These are phyloP conservation scores for Cercospora citrullina DNA, from an alignment of 2,329 filamentous ascomycete species.

Conservation along the genomic window DNA sequence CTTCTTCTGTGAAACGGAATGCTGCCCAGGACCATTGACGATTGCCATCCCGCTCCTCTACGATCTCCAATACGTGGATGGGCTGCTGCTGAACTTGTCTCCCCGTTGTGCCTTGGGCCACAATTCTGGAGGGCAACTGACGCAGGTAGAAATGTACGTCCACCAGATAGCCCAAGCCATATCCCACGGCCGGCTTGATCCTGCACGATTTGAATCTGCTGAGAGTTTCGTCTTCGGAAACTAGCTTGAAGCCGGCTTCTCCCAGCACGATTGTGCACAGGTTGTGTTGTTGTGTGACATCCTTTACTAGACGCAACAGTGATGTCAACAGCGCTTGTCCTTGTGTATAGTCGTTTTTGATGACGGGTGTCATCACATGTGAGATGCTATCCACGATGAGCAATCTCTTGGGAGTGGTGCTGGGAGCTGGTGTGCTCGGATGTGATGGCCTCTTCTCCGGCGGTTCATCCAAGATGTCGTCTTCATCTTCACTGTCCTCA, in stretches of 20 bases:
- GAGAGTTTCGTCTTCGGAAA: slow-evolving; percentile 31
- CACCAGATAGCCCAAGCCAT: slow-evolving; percentile 40
- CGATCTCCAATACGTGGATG: slow-evolving; percentile 46
- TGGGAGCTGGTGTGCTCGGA: not conserved
- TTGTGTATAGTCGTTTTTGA: slow-evolving; percentile 35
- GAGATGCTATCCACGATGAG: slow-evolving; percentile 36
- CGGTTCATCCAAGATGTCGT: slow-evolving; percentile 43
- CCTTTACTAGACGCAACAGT: slow-evolving; percentile 45
- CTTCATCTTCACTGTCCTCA: slow-evolving; percentile 40
- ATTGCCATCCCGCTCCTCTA: slow-evolving; percentile 43
- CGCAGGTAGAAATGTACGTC: slow-evolving; percentile 47
- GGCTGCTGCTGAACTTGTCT: slow-evolving; percentile 22
- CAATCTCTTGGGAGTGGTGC: slow-evolving; percentile 7
- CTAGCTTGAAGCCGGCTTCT: slow-evolving; percentile 16
- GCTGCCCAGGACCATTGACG: slow-evolving; percentile 44
- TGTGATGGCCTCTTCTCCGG: not conserved
- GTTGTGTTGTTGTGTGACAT: slow-evolving; percentile 41
- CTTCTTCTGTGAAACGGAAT: slow-evolving; percentile 29
- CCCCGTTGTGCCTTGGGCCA: slow-evolving; percentile 24
- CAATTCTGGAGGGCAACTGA: slow-evolving; percentile 33
- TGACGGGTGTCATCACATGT: slow-evolving; percentile 30
- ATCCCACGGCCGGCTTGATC: slow-evolving; percentile 42
- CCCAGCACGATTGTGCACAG: slow-evolving; percentile 39
- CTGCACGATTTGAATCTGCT: slow-evolving; percentile 46
- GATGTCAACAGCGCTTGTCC: slow-evolving; percentile 45